Percentiles rank a stretch among this genome's conserved stretches.
Conservation (phyloP, 1,284 basidiomycete genomes). For the Ceratobasidium sp. region DNA sequence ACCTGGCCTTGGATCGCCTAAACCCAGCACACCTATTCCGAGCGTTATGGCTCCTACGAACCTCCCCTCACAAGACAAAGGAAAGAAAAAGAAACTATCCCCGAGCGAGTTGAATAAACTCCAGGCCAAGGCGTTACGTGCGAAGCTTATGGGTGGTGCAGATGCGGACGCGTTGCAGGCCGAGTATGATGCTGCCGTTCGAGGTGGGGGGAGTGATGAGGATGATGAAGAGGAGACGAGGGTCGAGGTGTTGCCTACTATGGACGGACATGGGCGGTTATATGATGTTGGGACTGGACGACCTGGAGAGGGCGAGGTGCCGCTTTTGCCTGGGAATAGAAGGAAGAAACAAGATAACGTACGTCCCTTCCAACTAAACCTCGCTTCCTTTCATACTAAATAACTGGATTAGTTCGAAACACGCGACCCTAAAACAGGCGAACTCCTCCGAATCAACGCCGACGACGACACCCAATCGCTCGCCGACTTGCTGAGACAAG, state of each 20-base stretch:
- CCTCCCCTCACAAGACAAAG: conserved; percentile 45
- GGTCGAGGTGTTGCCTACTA: conserved; percentile 87
- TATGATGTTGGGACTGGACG: conserved; percentile 89
- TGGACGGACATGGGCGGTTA: conserved; percentile 85
- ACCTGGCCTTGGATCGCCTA: conserved; percentile 44
- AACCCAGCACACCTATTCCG: conserved; percentile 77
- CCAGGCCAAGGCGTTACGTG: conserved; percentile 91
- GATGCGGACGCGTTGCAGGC: conserved; percentile 79
- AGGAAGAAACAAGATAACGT: conserved; percentile 79
- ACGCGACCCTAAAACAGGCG: conserved; percentile 87
- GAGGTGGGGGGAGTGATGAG: conserved; percentile 55
- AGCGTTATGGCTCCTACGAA: conserved; percentile 83
- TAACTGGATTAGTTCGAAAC: conserved; percentile 71
- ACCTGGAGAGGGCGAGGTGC: conserved; percentile 54
- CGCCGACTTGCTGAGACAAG: conserved; percentile 92
- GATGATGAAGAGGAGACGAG: conserved; percentile 61
- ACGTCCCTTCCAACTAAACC: conserved; percentile 25
- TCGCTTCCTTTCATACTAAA: neutral
- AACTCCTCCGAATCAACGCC: conserved; percentile 75
- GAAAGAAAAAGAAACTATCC: conserved; percentile 41
- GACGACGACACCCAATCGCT: conserved; percentile 90
- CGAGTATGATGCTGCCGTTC: conserved; percentile 78
- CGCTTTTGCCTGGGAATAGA: conserved; percentile 69
- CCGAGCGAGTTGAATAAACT: conserved; percentile 82
- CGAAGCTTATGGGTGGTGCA: conserved; percentile 82